A percentile compares a stretch with the other conserved stretches of the same genome.
Evolutionary conservation across 768 basidiomycete genomes (phyloP).

Genomic region (Bullera alba): DNA sequence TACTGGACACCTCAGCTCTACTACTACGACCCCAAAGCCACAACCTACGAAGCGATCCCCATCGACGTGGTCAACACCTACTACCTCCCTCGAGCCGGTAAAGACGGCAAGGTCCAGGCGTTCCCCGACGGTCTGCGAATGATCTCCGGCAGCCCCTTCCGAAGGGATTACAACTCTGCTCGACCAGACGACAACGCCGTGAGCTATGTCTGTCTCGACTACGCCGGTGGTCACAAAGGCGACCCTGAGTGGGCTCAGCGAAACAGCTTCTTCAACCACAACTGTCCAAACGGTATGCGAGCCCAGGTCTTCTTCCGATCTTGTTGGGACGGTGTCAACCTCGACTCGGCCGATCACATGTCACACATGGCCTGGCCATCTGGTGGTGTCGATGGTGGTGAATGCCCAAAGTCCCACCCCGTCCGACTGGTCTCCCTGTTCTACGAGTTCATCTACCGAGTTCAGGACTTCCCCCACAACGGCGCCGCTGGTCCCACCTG

Average conservation of each 20-base stretch:
- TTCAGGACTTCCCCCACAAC: slow-evolving; percentile 45
- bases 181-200: slow-evolving; percentile 41
- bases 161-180: slow-evolving; percentile 37
- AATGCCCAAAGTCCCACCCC: slow-evolving; percentile 43
- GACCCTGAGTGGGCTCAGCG: slow-evolving; percentile 41
- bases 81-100: slow-evolving; percentile 43
- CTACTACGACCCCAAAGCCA: slow-evolving; percentile 41
- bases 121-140: slow-evolving; percentile 48
- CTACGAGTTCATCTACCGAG: slow-evolving; percentile 46
- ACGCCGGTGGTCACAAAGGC: slow-evolving; percentile 17
- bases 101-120: slow-evolving; percentile 41
- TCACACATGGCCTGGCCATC: slow-evolving; percentile 47
- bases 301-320: slow-evolving; percentile 29
- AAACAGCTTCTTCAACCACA: slow-evolving; percentile 44
- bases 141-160: slow-evolving; percentile 45
- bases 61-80: slow-evolving; percentile 41
- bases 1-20: slow-evolving; percentile 47
- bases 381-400: slow-evolving; percentile 40
- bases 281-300: slow-evolving; percentile 46
- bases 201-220: slow-evolving; percentile 45
- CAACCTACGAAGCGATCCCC: slow-evolving; percentile 37
- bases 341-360: slow-evolving; percentile 44
- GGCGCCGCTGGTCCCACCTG: slow-evolving; percentile 33
- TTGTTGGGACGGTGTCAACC: slow-evolving; percentile 47
- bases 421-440: slow-evolving; percentile 45